Percentiles rank a stretch among this genome's conserved stretches.
Conservation (phyloP, 108 stramenopile genomes). For the Thalassiosira profunda region DNA sequence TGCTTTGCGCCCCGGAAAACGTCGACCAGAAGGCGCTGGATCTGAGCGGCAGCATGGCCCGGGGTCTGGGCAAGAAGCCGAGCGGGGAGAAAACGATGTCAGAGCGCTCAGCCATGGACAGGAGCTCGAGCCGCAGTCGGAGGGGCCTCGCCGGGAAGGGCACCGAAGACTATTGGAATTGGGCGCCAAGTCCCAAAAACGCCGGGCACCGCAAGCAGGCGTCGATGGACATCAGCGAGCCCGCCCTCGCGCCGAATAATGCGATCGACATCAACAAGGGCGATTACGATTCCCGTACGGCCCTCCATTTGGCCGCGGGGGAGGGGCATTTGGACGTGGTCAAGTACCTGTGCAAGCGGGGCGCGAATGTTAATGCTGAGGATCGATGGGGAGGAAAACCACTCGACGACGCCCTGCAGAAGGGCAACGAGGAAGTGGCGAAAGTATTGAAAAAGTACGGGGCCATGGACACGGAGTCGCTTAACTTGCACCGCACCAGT, state of each 20-base stretch:
- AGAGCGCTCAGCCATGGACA: constrained; percentile 2
- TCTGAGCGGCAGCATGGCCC: constrained; percentile 1
- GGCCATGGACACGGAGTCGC: constrained; percentile 19
- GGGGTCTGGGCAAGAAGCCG: constrained; percentile 20
- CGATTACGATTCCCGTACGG: constrained; percentile 92
- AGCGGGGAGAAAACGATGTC: constrained; percentile 3
- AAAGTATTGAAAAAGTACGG: constrained; percentile 60
- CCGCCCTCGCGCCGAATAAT: background rate
- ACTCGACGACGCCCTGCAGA: constrained; percentile 80
- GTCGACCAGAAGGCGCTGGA: no score
- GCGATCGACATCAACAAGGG: constrained; percentile 72
- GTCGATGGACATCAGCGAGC: constrained; percentile 3
- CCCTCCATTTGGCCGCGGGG: constrained; percentile 87
- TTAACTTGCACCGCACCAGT: background rate
- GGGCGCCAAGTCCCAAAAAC: background rate
- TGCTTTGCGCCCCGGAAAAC: no score
- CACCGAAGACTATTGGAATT: background rate
- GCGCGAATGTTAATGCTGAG: constrained; percentile 78
- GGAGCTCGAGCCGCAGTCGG: constrained; percentile 20
- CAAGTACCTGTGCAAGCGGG: constrained; percentile 53
- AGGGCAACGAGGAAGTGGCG: constrained; percentile 38
- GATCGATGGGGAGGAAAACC: constrained; percentile 93
- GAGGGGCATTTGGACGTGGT: constrained; percentile 83
- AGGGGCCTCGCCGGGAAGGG: background rate
- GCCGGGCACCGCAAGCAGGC: background rate